Evolutionary conservation across 306 rosid species (phyloP).

Genomic region (Ceratonia siliqua): DNA sequence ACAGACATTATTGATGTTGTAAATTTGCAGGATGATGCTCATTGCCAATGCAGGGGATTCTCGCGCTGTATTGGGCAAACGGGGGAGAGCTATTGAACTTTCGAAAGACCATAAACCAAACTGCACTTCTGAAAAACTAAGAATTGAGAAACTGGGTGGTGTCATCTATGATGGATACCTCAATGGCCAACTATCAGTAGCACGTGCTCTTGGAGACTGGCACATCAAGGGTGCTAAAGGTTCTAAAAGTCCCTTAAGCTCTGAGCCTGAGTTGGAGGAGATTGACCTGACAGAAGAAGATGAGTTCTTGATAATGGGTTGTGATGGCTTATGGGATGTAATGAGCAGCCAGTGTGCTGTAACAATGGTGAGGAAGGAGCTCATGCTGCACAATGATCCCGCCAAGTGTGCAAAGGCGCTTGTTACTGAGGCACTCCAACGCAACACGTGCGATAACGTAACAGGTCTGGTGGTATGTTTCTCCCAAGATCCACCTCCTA

Average conservation of each 20-base stretch:
- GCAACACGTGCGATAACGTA: constrained; percentile 65
- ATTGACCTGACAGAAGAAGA: constrained; percentile 55
- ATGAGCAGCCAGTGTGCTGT: constrained; percentile 85
- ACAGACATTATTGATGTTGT: not conserved
- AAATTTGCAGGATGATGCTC: constrained; percentile 49
- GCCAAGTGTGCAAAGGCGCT: constrained; percentile 50
- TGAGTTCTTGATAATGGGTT: constrained; percentile 68
- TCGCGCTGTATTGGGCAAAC: constrained; percentile 67
- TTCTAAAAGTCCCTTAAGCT: constrained; percentile 59
- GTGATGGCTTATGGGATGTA: constrained; percentile 82
- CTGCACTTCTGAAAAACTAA: constrained; percentile 65
- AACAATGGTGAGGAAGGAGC: constrained; percentile 70
- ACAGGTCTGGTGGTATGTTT: constrained; percentile 70
- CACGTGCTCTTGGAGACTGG: constrained; percentile 77
- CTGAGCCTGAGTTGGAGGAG: constrained; percentile 67
- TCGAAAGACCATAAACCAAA: constrained; percentile 77
- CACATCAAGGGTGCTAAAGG: constrained; percentile 71
- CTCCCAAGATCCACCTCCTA: constrained; percentile 62
- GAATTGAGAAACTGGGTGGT: constrained; percentile 77
- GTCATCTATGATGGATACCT: constrained; percentile 73
- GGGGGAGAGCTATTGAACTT: constrained; percentile 68
- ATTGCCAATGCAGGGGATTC: constrained; percentile 73
- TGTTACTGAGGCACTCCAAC: constrained; percentile 66
- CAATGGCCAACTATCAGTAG: constrained; percentile 71
- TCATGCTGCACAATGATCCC: constrained; percentile 66